Percentiles rank a stretch among this genome's conserved stretches.
These are phyloP conservation scores for Tuber indicum DNA, from an alignment of 495 filamentous ascomycete species.

Conservation along the genomic window DNA sequence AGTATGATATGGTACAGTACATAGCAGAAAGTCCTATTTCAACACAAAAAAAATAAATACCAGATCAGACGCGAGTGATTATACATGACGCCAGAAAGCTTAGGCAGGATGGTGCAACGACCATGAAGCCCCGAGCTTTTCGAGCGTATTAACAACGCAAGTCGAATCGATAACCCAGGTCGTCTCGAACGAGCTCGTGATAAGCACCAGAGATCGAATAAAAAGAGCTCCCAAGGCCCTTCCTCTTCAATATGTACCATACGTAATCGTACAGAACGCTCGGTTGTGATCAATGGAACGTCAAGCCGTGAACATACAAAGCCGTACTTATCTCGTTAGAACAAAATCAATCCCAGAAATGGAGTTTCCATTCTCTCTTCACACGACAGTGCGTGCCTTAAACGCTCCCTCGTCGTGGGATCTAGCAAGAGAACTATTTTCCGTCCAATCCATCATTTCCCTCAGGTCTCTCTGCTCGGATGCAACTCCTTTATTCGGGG, in stretches of 20 bases:
- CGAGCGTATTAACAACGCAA: neutral
- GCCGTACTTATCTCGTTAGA: neutral
- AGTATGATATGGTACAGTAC: too few species aligned
- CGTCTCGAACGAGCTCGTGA: neutral
- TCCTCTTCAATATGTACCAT: too few species aligned
- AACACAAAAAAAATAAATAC: neutral
- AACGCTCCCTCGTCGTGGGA: neutral
- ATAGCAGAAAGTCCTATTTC: too few species aligned
- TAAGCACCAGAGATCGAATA: neutral
- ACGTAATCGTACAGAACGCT: too few species aligned
- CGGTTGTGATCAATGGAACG: neutral
- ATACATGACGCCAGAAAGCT: neutral
- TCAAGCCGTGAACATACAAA: neutral
- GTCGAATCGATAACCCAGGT: accelerated
- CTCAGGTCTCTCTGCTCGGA: neutral
- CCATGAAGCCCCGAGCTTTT: too few species aligned
- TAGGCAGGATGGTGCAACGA: too few species aligned
- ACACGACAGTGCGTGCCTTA: neutral
- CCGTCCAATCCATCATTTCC: neutral
- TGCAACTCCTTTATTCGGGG: neutral
- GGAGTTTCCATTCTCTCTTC: neutral
- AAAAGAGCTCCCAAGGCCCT: too few species aligned
- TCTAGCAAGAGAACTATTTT: neutral
- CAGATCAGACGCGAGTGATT: neutral
- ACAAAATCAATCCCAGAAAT: neutral